Conservation (phyloP, 2,329 filamentous ascomycete genomes). For the Polytolypa hystricis region DNA sequence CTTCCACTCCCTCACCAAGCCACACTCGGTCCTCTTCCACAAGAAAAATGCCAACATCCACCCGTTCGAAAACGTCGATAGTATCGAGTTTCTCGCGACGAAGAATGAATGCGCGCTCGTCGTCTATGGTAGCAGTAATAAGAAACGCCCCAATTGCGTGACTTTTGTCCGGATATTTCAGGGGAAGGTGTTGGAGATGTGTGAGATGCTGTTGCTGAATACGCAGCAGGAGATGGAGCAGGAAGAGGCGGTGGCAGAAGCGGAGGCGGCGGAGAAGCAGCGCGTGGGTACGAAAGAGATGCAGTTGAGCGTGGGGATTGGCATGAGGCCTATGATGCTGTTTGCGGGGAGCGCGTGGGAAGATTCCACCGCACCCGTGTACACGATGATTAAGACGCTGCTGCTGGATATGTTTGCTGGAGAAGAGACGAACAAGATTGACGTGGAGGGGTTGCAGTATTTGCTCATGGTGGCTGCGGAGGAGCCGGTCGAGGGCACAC, state of each 20-base stretch:
- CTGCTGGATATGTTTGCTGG: constrained; percentile 87
- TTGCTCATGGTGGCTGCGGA: constrained; percentile 71
- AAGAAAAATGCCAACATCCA: constrained; percentile 90
- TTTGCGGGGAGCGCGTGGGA: constrained; percentile 87
- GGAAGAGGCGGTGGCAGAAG: no score
- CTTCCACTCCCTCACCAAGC: constrained; percentile 72
- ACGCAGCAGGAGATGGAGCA: constrained; percentile 53
- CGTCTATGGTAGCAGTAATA: constrained; percentile 73
- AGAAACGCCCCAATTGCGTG: constrained; percentile 89
- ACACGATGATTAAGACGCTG: constrained; percentile 76
- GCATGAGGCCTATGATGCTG: constrained; percentile 78
- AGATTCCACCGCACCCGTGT: constrained; percentile 64
- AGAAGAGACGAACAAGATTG: constrained; percentile 66
- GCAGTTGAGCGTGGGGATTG: constrained; percentile 57
- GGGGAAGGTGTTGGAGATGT: constrained; percentile 85
- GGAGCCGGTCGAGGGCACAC: constrained; percentile 40
- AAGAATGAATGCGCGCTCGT: constrained; percentile 90
- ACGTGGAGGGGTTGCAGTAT: constrained; percentile 92
- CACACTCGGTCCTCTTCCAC: constrained; percentile 77
- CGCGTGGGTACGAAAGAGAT: constrained; percentile 39
- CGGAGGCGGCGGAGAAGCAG: constrained; percentile 40
- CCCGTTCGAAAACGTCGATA: constrained; percentile 81
- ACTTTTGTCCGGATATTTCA: constrained; percentile 75
- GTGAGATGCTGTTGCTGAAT: constrained; percentile 75
- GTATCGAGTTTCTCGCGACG: constrained; percentile 86